Conservation (phyloP, 805 yeast species). For the Metschnikowia colocasiae region DNA sequence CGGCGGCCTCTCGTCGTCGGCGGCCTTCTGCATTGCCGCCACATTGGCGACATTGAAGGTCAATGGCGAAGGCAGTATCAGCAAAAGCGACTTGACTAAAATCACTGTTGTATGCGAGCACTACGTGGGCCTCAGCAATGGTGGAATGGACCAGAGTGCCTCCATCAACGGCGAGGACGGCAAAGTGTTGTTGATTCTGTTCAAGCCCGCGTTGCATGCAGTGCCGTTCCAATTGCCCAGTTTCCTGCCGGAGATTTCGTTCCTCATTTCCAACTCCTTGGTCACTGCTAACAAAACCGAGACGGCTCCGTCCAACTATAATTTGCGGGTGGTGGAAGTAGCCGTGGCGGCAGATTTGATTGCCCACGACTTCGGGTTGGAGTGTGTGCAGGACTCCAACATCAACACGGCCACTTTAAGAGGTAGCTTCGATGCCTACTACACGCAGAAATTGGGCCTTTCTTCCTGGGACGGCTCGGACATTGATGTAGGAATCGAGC, state of each 20-base stretch:
- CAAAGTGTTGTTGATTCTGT: slow-evolving; percentile 58
- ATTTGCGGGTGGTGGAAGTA: slow-evolving; percentile 68
- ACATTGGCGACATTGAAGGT: slow-evolving; percentile 54
- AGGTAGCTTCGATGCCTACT: slow-evolving; percentile 57
- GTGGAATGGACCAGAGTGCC: slow-evolving; percentile 81
- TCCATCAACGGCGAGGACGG: slow-evolving; percentile 58
- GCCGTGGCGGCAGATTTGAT: slow-evolving; percentile 61
- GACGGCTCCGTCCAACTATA: slow-evolving; percentile 67
- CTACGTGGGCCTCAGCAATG: slow-evolving; percentile 69
- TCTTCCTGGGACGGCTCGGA: slow-evolving; percentile 44
- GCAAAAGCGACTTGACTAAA: slow-evolving; percentile 51
- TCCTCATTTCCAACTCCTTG: slow-evolving; percentile 62
- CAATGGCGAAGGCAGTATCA: slow-evolving; percentile 41
- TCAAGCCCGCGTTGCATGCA: slow-evolving; percentile 56
- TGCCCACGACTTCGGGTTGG: slow-evolving; percentile 45
- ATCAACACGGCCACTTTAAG: slow-evolving; percentile 56
- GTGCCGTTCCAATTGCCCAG: slow-evolving; percentile 52
- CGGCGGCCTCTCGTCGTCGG: slow-evolving; percentile 67
- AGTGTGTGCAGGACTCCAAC: slow-evolving; percentile 46
- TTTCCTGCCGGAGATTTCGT: slow-evolving; percentile 42
- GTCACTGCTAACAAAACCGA: slow-evolving; percentile 62
- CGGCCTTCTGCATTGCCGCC: slow-evolving; percentile 67
- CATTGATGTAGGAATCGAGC: slow-evolving; percentile 37
- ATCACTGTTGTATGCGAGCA: slow-evolving; percentile 67
- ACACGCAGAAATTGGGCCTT: slow-evolving; percentile 27